phyloP scores from a whole-genome alignment of 78 protist species.

The Planoprotostelium fungivorum region DNA sequence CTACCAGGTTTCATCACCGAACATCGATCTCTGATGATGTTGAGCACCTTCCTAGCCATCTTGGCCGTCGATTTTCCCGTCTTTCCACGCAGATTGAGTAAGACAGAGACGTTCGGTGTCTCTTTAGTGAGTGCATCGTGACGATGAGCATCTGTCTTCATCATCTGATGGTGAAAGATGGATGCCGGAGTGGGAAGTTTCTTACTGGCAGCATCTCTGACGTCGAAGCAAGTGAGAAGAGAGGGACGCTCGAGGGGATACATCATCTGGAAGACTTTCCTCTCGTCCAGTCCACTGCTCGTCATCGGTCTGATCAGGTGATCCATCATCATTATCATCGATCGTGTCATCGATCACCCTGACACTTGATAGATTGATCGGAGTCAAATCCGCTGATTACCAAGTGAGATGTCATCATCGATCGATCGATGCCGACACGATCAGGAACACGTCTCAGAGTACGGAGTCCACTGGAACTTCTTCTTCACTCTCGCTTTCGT shows the following conservation, averaged over 20 bases:
- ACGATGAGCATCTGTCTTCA: neutral
- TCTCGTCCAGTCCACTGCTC: neutral
- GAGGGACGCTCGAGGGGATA: neutral
- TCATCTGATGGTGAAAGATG: conserved; percentile 42
- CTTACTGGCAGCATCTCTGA: conserved; percentile 51
- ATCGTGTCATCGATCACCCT: neutral
- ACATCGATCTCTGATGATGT: conserved; percentile 44
- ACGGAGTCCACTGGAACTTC: conserved; percentile 95
- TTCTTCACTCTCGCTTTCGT: conserved; percentile 86
- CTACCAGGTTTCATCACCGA: conserved; percentile 37
- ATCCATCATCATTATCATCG: neutral
- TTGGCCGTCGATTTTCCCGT: conserved; percentile 78
- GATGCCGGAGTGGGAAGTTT: conserved; percentile 76
- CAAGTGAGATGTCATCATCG: conserved; percentile 40
- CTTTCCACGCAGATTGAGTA: conserved; percentile 78
- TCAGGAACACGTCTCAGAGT: conserved; percentile 87
- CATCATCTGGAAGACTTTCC: neutral
- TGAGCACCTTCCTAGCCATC: conserved; percentile 59
- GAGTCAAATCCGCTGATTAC: conserved; percentile 63
- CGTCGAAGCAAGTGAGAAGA: conserved; percentile 46
- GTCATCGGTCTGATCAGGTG: conserved; percentile 2
- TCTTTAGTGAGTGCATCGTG: conserved; percentile 35
- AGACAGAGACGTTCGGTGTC: conserved; percentile 82
- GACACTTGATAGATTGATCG: conserved; percentile 29
- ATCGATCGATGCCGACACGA: neutral